Conservation (phyloP, 2,329 filamentous ascomycete species). For the Ciborinia camelliae region DNA sequence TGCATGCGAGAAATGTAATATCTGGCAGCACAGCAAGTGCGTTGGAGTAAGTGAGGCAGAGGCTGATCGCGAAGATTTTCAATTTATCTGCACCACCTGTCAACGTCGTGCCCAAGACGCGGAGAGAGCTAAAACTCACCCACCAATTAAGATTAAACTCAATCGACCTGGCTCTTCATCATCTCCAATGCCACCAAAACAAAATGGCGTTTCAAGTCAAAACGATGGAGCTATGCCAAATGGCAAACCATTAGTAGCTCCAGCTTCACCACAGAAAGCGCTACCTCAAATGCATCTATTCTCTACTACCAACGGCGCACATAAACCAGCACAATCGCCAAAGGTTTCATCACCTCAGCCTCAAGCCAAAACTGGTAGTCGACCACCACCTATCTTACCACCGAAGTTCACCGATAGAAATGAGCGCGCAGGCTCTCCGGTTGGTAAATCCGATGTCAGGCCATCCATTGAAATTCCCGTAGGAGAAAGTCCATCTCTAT, state of each 20-base stretch:
- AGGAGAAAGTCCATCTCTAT: slow-evolving; percentile 16
- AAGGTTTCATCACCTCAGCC: slow-evolving; percentile 8
- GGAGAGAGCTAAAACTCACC: slow-evolving; percentile 58
- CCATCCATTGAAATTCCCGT: not conserved
- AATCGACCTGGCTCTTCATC: slow-evolving; percentile 48
- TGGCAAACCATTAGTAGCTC: slow-evolving; percentile 18
- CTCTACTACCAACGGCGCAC: slow-evolving; percentile 21
- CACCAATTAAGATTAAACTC: slow-evolving; percentile 54
- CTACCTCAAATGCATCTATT: slow-evolving; percentile 22
- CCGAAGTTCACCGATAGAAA: slow-evolving; percentile 8
- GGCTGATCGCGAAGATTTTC: slow-evolving; percentile 81
- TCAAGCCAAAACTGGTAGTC: slow-evolving; percentile 13
- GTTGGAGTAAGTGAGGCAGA: slow-evolving; percentile 74
- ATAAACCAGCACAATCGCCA: slow-evolving; percentile 16
- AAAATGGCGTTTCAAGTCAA: slow-evolving; percentile 24
- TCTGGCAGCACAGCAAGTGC: slow-evolving; percentile 97
- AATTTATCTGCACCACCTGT: slow-evolving; percentile 80
- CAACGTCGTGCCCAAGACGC: slow-evolving; percentile 62
- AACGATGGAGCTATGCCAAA: slow-evolving; percentile 20
- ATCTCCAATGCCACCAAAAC: slow-evolving; percentile 37
- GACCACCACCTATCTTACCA: slow-evolving; percentile 9
- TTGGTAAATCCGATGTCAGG: not conserved
- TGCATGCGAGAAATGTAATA: slow-evolving; percentile 87
- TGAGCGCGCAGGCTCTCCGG: slow-evolving; percentile 29
- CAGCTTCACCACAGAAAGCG: slow-evolving; percentile 24